Percentiles rank a stretch among this genome's conserved stretches.
Evolutionary conservation across 148 eudicot genomes (phyloP).

Genomic region (Oxyria digyna): DNA sequence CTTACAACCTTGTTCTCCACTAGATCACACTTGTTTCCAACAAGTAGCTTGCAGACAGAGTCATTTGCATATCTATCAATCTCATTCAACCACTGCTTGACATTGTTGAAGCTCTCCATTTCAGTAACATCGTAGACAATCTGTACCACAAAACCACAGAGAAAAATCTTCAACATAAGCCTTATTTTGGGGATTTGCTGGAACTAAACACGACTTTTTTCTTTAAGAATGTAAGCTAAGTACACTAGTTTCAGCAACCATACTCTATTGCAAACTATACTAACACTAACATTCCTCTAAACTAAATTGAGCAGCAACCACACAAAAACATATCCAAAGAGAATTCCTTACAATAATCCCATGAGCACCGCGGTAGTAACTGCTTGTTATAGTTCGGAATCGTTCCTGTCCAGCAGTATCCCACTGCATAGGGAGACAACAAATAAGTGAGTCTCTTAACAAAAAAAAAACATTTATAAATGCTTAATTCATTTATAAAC

Average conservation of each 20-base stretch:
- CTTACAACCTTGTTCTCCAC: constrained; percentile 82
- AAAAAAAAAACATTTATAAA: neutral
- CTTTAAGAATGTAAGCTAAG: no score
- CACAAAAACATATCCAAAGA: neutral
- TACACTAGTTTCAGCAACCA: neutral
- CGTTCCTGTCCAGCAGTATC: constrained; percentile 99
- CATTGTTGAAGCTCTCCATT: constrained; percentile 98
- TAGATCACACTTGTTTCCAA: constrained; percentile 89
- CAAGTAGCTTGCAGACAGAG: constrained; percentile 88
- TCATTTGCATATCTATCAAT: constrained; percentile 90
- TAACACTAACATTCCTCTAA: neutral
- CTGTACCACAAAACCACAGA: constrained; percentile 27
- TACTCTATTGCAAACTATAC: neutral
- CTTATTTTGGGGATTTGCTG: no score
- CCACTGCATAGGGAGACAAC: constrained; percentile 45
- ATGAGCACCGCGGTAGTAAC: constrained; percentile 97
- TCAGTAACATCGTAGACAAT: constrained; percentile 94
- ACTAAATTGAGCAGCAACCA: neutral
- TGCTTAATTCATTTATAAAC: neutral
- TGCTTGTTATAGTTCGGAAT: constrained; percentile 91
- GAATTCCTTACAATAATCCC: constrained; percentile 71
- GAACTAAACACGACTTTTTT: no score
- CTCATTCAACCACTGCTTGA: constrained; percentile 94
- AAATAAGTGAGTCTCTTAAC: neutral
- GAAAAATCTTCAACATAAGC: neutral